Evolutionary conservation across 768 basidiomycete species (phyloP), one percentile per base, ranked within the genome.

Genomic region (Strobilomyces dryophilus): DNA sequence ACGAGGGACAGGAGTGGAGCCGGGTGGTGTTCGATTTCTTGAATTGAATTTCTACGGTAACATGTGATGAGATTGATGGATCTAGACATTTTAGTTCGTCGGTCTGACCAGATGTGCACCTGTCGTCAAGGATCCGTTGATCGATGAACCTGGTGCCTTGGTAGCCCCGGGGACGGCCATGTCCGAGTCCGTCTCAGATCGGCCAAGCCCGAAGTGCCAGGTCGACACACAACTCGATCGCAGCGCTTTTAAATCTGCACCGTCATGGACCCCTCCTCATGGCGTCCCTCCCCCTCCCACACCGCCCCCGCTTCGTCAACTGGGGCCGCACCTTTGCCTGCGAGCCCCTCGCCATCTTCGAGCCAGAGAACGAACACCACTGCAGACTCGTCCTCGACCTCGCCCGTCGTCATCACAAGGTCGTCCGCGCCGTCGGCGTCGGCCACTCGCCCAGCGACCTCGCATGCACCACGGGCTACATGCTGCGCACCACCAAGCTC

Each of bases 381-480:
- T 89, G 92, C 64, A 76, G 78, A 42, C 78, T 83, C 59, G 76
- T 95, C 43, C 76, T 98, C 26, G 89, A 91, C 63, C 82, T 93
- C 24, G 93, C 94, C 0, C 76, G 84, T 17, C 75, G 87, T 40
- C 83, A 93, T 65, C 73, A 79, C 15, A 83, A 80, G 64, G 75
- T 79, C 20, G 76, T 98, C 32, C 83, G 93, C 51, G 88, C 90
- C 1, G 87, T 85, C 12, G 97, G 93, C 12, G 84, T 92, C 15
- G 95, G 95, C 2, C 95, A 98, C 72, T 90, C 88, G 53, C 95
- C 95, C 21, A 89, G 86, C 64, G 95, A 99, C 73, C 77, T 98
- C 46, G 89, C 92, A 0, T 98, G 93, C 71, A 97, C 94, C 0
- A 79, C 74, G 47, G 91, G 84, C 11, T 94, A 82, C 73, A 88